Conservation (phyloP, 345 rosid species). For the Pseudoturritis turrita region DNA sequence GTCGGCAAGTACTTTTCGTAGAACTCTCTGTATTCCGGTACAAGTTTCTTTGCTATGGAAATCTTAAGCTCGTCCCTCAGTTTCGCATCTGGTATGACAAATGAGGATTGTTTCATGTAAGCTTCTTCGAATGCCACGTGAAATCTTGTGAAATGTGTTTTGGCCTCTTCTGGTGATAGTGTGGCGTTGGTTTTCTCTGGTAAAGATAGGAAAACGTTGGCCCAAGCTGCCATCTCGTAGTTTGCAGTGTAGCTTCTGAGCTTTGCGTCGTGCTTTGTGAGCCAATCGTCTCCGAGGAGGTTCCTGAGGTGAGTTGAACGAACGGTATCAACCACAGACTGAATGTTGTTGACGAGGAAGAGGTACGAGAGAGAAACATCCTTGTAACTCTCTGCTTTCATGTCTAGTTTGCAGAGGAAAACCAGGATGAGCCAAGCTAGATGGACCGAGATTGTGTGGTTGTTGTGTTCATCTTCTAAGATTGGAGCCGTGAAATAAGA, state of each 20-base stretch:
- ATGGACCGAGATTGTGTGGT: conserved; percentile 35
- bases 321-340: conserved; percentile 49
- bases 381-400: conserved; percentile 52
- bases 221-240: conserved; percentile 67
- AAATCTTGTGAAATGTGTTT: conserved; percentile 50
- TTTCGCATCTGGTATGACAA: conserved; percentile 45
- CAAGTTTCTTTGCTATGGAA: conserved; percentile 57
- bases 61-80: conserved; percentile 57
- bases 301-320: conserved; percentile 39
- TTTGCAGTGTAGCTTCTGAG: conserved; percentile 47
- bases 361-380: conserved; percentile 64
- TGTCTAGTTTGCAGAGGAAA: conserved; percentile 71
- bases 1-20: conserved; percentile 29
- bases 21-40: conserved; percentile 48
- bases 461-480: conserved; percentile 29
- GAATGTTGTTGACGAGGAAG: conserved; percentile 71
- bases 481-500: conserved; percentile 44
- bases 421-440: conserved; percentile 68
- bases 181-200: conserved; percentile 29
- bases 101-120: conserved; percentile 49
- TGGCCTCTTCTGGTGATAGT: conserved; percentile 36
- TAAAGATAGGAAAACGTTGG: conserved; percentile 41
- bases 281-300: conserved; percentile 73
- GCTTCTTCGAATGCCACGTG: conserved; percentile 60
- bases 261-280: conserved; percentile 43